These are phyloP conservation scores for Diddensiella transvaalensis DNA, from an alignment of 805 yeast species.

Conservation along the genomic window DNA sequence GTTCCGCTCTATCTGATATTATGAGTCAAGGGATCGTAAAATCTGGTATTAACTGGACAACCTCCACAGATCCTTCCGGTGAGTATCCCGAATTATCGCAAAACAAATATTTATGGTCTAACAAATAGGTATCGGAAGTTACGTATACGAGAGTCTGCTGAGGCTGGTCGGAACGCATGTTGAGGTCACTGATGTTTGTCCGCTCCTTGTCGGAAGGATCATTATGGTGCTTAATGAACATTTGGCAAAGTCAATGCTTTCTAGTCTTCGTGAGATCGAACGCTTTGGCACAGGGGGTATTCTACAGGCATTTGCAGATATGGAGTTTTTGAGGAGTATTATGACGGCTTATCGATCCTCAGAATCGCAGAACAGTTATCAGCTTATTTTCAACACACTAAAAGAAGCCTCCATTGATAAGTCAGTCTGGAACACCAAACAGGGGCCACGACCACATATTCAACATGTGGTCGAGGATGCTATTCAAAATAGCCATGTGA, in stretches of 20 bases:
- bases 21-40: conserved; percentile 38
- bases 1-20: conserved; percentile 39
- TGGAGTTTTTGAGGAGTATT: conserved; percentile 47
- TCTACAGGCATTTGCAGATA: conserved; percentile 50
- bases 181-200: conserved; percentile 47
- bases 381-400: conserved; percentile 30
- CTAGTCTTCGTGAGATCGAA: conserved; percentile 42
- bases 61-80: conserved; percentile 23
- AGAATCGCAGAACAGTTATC: conserved; percentile 26
- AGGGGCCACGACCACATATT: conserved; percentile 28
- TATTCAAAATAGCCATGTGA: conserved; percentile 1
- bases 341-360: conserved; percentile 27
- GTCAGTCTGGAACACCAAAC: conserved; percentile 25
- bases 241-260: conserved; percentile 37
- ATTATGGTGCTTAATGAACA: conserved; percentile 45
- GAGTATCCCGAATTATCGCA: no score
- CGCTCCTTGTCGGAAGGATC: conserved; percentile 43
- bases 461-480: conserved; percentile 20
- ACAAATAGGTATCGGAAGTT: conserved; percentile 36
- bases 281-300: conserved; percentile 45
- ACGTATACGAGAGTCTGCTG: conserved; percentile 48
- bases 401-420: conserved; percentile 27
- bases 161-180: conserved; percentile 51
- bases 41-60: conserved; percentile 43
- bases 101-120: no score